Percentiles rank a stretch among this genome's conserved stretches.
Evolutionary conservation across 192 early-diverging fungal genomes (phyloP).

Genomic region (Coemansia sp.): DNA sequence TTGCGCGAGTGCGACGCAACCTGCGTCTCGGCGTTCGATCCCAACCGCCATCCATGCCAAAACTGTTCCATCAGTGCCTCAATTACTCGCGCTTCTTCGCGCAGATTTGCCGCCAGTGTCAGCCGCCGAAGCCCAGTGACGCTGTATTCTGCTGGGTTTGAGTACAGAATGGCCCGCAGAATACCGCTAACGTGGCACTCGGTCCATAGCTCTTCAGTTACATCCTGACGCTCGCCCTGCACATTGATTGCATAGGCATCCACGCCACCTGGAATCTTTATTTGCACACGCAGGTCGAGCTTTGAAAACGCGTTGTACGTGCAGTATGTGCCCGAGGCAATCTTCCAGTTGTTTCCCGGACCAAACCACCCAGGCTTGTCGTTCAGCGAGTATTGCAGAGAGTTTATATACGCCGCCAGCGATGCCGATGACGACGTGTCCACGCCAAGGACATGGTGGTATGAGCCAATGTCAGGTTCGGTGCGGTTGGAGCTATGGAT

Average conservation of each 20-base stretch:
- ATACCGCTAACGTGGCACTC: conserved; percentile 87
- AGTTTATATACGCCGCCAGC: conserved; percentile 96
- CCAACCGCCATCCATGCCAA: conserved; percentile 92
- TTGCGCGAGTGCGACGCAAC: conserved; percentile 88
- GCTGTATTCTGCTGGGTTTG: conserved; percentile 82
- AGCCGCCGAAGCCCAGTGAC: conserved; percentile 87
- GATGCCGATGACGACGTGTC: conserved; percentile 93
- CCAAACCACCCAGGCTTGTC: conserved; percentile 52
- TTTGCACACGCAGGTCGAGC: conserved; percentile 96
- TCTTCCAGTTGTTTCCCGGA: conserved; percentile 57
- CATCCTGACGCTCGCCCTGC: conserved; percentile 80
- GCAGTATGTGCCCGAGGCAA: conserved; percentile 77
- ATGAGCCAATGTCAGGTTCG: conserved; percentile 66
- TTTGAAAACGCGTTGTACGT: conserved; percentile 97
- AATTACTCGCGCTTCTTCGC: conserved; percentile 76
- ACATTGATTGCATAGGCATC: conserved; percentile 88
- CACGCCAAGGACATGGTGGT: conserved; percentile 76
- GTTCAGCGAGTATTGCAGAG: conserved; percentile 74
- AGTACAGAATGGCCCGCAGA: conserved; percentile 86
- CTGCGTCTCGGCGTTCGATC: conserved; percentile 91
- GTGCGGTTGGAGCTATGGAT: conserved; percentile 62
- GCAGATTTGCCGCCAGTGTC: conserved; percentile 76
- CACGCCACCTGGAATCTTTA: conserved; percentile 97
- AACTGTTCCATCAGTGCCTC: conserved; percentile 81
- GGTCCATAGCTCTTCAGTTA: conserved; percentile 82